Evolutionary conservation across 2,329 filamentous ascomycete species (phyloP).

Genomic region (Metarhizium brunneum): DNA sequence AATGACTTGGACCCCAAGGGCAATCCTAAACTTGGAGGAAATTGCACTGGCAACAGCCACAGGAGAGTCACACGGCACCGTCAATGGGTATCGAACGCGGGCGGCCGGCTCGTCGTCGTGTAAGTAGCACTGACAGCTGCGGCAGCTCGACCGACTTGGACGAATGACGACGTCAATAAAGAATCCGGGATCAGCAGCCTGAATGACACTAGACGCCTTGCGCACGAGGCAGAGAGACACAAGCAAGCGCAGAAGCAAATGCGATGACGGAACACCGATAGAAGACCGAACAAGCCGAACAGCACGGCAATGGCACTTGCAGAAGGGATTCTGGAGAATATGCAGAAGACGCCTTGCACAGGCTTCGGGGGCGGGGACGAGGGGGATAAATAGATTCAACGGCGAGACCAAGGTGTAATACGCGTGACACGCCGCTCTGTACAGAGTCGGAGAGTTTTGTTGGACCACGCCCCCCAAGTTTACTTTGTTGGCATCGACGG

Average conservation of each 20-base stretch:
- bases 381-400: slow-evolving; percentile 1
- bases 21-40: not conserved
- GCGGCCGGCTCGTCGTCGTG: not conserved
- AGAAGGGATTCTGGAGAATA: not conserved
- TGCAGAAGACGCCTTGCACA: not conserved
- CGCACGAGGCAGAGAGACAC: not conserved
- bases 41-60: not conserved
- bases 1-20: not conserved
- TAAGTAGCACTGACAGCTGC: slow-evolving; percentile 1
- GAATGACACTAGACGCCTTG: not conserved
- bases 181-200: not conserved
- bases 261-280: slow-evolving; percentile 1
- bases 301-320: not conserved
- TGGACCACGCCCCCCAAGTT: not conserved
- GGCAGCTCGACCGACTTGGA: not conserved
- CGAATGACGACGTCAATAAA: not conserved
- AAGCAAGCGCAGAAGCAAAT: not conserved
- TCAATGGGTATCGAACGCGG: not conserved
- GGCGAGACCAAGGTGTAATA: not conserved
- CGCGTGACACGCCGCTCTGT: not conserved
- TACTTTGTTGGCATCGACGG: not conserved
- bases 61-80: not conserved
- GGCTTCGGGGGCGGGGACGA: not conserved
- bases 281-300: slow-evolving; percentile 4
- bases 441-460: not conserved